phyloP scores from a whole-genome alignment of 768 basidiomycete species.

The Suillus clintonianus region DNA sequence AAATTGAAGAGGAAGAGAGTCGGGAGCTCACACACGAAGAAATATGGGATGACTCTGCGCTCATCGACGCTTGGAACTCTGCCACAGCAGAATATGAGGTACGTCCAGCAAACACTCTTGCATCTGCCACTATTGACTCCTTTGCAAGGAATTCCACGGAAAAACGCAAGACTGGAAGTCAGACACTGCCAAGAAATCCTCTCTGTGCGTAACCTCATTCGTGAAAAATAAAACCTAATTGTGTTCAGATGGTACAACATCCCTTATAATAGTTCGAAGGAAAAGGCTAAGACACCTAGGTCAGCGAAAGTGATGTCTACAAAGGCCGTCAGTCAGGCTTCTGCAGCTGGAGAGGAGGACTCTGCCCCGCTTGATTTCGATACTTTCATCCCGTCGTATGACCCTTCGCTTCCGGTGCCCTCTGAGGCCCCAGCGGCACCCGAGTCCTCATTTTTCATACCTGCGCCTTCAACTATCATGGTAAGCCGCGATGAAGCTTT shows the following conservation, averaged over 20 bases:
- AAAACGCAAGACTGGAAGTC: slow-evolving; percentile 69
- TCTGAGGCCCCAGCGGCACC: slow-evolving; percentile 19
- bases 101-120: slow-evolving; percentile 11
- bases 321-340: background rate
- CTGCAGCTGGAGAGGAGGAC: slow-evolving; percentile 39
- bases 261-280: slow-evolving; percentile 35
- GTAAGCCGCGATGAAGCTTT: slow-evolving; percentile 77
- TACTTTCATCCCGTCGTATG: slow-evolving; percentile 70
- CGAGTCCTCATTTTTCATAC: slow-evolving; percentile 25
- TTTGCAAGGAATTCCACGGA: slow-evolving; percentile 60
- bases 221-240: slow-evolving; percentile 3
- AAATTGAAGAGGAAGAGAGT: slow-evolving; percentile 50
- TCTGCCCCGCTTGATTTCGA: slow-evolving; percentile 69
- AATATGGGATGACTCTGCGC: slow-evolving; percentile 85
- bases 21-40: slow-evolving; percentile 70
- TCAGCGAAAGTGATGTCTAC: slow-evolving; percentile 11
- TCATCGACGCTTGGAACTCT: slow-evolving; percentile 83
- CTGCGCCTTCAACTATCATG: slow-evolving; percentile 36
- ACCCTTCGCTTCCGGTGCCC: slow-evolving; percentile 55
- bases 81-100: slow-evolving; percentile 82
- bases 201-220: slow-evolving; percentile 52
- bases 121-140: background rate
- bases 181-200: slow-evolving; percentile 61
- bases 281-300: slow-evolving; percentile 17
- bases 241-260: slow-evolving; percentile 75